phyloP scores from a whole-genome alignment of 176 grass and related monocot species.

The Paspalum notatum region DNA sequence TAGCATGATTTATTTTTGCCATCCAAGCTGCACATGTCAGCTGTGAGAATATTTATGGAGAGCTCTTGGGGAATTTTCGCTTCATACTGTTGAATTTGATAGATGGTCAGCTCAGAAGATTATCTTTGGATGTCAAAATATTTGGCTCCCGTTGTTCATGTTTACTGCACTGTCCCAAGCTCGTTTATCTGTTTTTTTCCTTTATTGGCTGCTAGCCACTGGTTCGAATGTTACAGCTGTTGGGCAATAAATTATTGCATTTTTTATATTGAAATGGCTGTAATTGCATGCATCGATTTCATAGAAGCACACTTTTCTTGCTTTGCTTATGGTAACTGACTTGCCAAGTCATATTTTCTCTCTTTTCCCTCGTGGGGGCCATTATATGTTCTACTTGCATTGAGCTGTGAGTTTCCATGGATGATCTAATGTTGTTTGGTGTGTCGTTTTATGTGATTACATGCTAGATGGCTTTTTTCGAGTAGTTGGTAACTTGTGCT shows the following conservation, averaged over 20 bases:
- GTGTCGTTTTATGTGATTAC: too few relatives aligned
- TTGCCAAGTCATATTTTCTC: not conserved
- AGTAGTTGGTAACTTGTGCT: too few relatives aligned
- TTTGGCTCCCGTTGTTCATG: not conserved
- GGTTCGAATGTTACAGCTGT: slow-evolving; percentile 7
- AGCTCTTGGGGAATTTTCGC: not conserved
- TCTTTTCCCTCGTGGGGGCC: not conserved
- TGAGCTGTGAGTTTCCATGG: not conserved
- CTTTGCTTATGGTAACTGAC: not conserved
- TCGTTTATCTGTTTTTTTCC: not conserved
- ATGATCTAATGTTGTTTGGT: slow-evolving; percentile 2
- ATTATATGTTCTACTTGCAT: not conserved
- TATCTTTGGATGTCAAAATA: slow-evolving; percentile 10
- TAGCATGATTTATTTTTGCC: not conserved
- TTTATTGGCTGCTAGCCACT: not conserved
- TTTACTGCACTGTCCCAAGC: not conserved
- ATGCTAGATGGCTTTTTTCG: too few relatives aligned
- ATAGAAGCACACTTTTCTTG: not conserved
- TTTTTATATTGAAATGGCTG: slow-evolving; percentile 5
- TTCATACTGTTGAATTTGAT: slow-evolving; percentile 4
- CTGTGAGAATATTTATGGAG: not conserved
- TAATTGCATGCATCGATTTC: not conserved
- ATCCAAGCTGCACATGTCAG: slow-evolving; percentile 12
- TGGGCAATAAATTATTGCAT: not conserved
- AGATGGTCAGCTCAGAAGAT: slow-evolving; percentile 8